phyloP scores from a whole-genome alignment of 495 filamentous ascomycete species.

The Neurospora sublineolata region DNA sequence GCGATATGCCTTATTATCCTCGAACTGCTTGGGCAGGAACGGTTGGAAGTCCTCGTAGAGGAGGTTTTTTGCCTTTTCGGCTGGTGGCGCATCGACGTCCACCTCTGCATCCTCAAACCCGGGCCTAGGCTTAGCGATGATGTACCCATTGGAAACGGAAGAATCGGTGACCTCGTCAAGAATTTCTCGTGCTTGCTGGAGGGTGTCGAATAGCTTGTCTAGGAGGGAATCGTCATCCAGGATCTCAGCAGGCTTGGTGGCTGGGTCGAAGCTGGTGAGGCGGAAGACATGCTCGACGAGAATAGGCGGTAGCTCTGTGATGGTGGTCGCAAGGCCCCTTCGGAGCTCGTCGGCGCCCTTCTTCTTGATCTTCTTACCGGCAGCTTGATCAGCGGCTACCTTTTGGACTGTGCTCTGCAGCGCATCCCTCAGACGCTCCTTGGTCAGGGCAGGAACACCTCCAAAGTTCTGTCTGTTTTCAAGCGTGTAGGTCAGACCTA shows the following conservation, averaged over 20 bases:
- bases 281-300: conserved; percentile 78
- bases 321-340: conserved; percentile 66
- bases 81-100: neutral
- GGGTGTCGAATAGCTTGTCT: conserved; percentile 47
- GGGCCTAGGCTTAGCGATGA: conserved; percentile 60
- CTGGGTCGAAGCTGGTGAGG: conserved; percentile 52
- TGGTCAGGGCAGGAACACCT: conserved; percentile 63
- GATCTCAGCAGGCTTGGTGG: conserved; percentile 53
- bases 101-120: neutral
- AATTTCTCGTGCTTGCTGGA: conserved; percentile 56
- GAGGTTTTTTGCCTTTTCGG: conserved; percentile 35
- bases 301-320: conserved; percentile 77
- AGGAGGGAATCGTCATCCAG: conserved; percentile 53
- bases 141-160: conserved; percentile 62
- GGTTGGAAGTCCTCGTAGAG: conserved; percentile 95
- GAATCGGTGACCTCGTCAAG: conserved; percentile 49
- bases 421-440: conserved; percentile 55
- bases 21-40: conserved; percentile 77
- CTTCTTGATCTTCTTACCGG: conserved; percentile 62
- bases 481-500: conserved; percentile 68
- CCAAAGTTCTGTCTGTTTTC: conserved; percentile 71
- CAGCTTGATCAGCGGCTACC: conserved; percentile 31
- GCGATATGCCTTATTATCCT: conserved; percentile 46
- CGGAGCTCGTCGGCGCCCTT: conserved; percentile 62
- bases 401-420: conserved; percentile 53